These are phyloP conservation scores for Hymenoscyphus fructigenus DNA, from an alignment of 2,329 filamentous ascomycete species.

Conservation along the genomic window DNA sequence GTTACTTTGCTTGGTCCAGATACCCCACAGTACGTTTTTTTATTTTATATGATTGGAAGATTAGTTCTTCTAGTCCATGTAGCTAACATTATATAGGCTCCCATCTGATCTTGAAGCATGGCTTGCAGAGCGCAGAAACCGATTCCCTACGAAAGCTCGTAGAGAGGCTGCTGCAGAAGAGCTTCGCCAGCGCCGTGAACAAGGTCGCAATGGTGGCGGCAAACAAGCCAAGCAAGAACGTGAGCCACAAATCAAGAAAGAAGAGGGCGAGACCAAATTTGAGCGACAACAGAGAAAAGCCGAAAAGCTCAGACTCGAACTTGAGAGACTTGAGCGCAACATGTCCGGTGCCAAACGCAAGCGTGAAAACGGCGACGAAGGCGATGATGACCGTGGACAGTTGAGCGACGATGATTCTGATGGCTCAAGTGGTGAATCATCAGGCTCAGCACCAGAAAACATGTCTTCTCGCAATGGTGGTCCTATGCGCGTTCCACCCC, in stretches of 20 bases:
- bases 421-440: slow-evolving; percentile 44
- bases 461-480: slow-evolving; percentile 47
- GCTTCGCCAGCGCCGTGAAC: slow-evolving; percentile 34
- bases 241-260: slow-evolving; percentile 42
- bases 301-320: slow-evolving; percentile 61
- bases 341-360: slow-evolving; percentile 64
- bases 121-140: slow-evolving; percentile 75
- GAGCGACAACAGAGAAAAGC: slow-evolving; percentile 56
- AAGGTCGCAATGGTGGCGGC: slow-evolving; percentile 30
- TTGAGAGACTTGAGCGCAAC: slow-evolving; percentile 64
- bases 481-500: slow-evolving; percentile 40
- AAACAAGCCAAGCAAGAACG: slow-evolving; percentile 33
- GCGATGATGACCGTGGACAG: slow-evolving; percentile 55
- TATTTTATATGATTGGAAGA: slow-evolving; percentile 23
- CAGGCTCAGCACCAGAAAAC: slow-evolving; percentile 54
- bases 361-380: slow-evolving; percentile 65
- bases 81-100: slow-evolving; percentile 38
- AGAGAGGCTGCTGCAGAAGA: slow-evolving; percentile 62
- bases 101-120: slow-evolving; percentile 73
- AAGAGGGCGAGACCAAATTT: slow-evolving; percentile 49
- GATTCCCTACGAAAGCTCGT: slow-evolving; percentile 76
- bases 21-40: slow-evolving; percentile 38
- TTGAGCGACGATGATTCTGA: slow-evolving; percentile 33
- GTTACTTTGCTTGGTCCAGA: slow-evolving; percentile 39
- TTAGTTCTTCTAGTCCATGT: slow-evolving; percentile 35